These are phyloP conservation scores for Aspergillus costaricaensis DNA, from an alignment of 2,329 filamentous ascomycete species.

Conservation along the genomic window DNA sequence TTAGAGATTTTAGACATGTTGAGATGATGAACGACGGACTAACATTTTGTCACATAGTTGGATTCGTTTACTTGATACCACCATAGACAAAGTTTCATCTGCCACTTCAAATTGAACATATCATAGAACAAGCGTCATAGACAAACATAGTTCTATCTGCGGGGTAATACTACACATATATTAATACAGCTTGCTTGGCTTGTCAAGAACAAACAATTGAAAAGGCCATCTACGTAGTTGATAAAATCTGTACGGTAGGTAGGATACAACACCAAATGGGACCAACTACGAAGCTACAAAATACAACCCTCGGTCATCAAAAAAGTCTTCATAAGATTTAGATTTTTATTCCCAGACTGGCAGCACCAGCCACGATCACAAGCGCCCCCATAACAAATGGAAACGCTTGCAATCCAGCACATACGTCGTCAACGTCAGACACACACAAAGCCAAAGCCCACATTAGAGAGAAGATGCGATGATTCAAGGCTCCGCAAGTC, in stretches of 20 bases:
- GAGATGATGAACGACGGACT: not conserved
- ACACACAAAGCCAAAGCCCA: not conserved
- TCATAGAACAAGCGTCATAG: too few relatives aligned
- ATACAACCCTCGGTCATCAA: not conserved
- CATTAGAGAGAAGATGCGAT: not conserved
- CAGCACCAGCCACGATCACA: slow-evolving; percentile 9
- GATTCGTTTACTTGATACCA: not conserved
- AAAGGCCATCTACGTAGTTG: too few relatives aligned
- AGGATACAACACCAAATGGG: too few relatives aligned
- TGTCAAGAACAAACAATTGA: too few relatives aligned
- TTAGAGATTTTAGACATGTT: not conserved
- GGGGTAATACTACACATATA: too few relatives aligned
- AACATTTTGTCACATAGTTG: not conserved
- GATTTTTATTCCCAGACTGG: slow-evolving; percentile 9
- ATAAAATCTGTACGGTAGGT: too few relatives aligned
- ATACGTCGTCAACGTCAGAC: not conserved
- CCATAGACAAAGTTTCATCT: not conserved
- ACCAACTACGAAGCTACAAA: not conserved
- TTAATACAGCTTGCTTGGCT: too few relatives aligned
- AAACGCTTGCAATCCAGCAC: not conserved
- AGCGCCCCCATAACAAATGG: not conserved
- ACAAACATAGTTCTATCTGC: too few relatives aligned
- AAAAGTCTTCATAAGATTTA: not conserved
- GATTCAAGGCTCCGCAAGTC: slow-evolving; percentile 1
- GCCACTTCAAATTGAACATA: not conserved